Base-by-base conservation (phyloP, 2,329 filamentous ascomycete species). In the Apiospora koreana region DNA sequence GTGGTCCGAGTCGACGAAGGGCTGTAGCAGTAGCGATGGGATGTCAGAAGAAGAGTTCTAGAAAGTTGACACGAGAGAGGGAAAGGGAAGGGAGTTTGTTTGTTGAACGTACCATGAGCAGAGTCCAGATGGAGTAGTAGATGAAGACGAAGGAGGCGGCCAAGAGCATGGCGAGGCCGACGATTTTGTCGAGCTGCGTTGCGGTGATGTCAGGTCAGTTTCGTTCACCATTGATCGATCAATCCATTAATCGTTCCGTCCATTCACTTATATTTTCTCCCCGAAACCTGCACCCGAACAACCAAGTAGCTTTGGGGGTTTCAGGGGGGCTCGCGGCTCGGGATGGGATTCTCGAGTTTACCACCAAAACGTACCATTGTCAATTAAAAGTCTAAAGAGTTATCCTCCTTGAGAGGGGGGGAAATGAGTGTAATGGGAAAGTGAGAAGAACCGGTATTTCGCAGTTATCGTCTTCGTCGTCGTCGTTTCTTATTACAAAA, bases 91-190 rank as follows among this genome's bases (percentile, higher is more conserved):
- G 31, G 7, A 18, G 25, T 16, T 54, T 46, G 18, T 46, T 23
- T 38, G 31, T 35, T 28, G n/a, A n/a, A 77, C 84, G 71, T 89
- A 98, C 96, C 93, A 99, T 98, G 75, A 98, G 88, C 74, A 99
- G 88, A 38, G 96, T 97, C 96, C 96, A 99, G 83, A 97, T 89
- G 74, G 94, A 96, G 86, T 99, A 99, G 89, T 99, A 99, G 78
- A 88, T 84, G 78, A 90, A 90, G 78, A 90, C 86, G 81, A 88
- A 86, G 74, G 87, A 86, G 78, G 88, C 87, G 81, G 87, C 88
- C 87, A 89, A 87, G 81, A 90, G 86, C 88, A 90, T 90, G 88
- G 88, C 87, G 86, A 89, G 85, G 80, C 88, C 88, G 79, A 89
- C 86, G 80, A 90, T 88, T 90, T 94, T 95, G 89, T 97, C 96